These are phyloP conservation scores for Globisporangium carolinianum DNA, from an alignment of 352 stramenopile species.

Conservation along the genomic window DNA sequence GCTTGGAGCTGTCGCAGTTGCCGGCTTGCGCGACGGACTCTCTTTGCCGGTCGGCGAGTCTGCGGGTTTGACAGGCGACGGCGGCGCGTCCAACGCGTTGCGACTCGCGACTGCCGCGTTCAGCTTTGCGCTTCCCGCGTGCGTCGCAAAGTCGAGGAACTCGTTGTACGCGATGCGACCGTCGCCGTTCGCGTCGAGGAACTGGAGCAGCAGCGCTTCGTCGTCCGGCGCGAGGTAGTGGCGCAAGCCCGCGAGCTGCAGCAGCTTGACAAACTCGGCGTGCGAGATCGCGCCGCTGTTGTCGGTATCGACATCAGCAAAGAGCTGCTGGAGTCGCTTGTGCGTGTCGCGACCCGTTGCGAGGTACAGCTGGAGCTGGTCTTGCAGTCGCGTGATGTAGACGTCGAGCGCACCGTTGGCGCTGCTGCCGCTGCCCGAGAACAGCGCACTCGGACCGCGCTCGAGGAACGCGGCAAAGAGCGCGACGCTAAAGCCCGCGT, in stretches of 20 bases:
- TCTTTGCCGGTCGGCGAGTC: conserved; percentile 9
- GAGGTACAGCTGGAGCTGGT: conserved; percentile 49
- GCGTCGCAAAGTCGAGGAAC: conserved; percentile 58
- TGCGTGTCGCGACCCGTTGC: conserved; percentile 49
- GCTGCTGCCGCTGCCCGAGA: conserved; percentile 23
- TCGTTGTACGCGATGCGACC: conserved; percentile 53
- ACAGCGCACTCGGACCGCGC: conserved; percentile 38
- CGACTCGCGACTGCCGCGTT: conserved; percentile 11
- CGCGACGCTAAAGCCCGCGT: conserved; percentile 37
- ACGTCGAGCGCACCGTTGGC: conserved; percentile 36
- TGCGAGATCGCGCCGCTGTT: conserved; percentile 46
- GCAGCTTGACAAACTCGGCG: conserved; percentile 58
- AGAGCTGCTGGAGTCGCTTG: conserved; percentile 33
- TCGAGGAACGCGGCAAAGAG: conserved; percentile 53
- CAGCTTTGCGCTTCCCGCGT: conserved; percentile 27
- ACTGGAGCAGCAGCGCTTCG: conserved; percentile 53
- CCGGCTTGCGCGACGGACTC: conserved; percentile 4
- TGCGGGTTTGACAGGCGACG: conserved; percentile 4
- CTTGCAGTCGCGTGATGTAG: conserved; percentile 48
- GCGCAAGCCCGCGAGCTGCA: conserved; percentile 51
- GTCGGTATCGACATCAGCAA: conserved; percentile 50
- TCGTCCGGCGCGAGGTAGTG: conserved; percentile 61
- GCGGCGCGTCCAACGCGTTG: conserved; percentile 2
- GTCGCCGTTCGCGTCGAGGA: conserved; percentile 62
- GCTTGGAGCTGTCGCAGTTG: conserved; percentile 3